Evolutionary conservation across 2,329 filamentous ascomycete genomes (phyloP).

Genomic region (Aspergillus tubingensis): DNA sequence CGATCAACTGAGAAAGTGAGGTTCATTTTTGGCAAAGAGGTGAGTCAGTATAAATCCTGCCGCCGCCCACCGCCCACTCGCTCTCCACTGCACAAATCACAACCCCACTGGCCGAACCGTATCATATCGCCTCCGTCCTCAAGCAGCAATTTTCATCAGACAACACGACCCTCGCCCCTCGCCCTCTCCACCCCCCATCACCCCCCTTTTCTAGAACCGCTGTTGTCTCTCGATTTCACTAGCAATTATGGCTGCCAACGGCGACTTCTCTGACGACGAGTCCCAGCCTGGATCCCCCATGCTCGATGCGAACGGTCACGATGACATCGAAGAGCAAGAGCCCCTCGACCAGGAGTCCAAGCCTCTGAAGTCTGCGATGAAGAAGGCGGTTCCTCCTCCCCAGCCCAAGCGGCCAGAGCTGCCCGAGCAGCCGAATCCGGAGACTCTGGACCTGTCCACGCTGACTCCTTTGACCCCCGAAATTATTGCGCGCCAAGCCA

Average conservation of each 20-base stretch:
- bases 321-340: slow-evolving; percentile 76
- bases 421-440: slow-evolving; percentile 90
- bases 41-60: slow-evolving; percentile 17
- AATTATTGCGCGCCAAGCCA: slow-evolving; percentile 96
- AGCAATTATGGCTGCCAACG: slow-evolving; percentile 58
- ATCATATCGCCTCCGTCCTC: slow-evolving; percentile 38
- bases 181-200: slow-evolving; percentile 13
- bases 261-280: slow-evolving; percentile 57
- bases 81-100: slow-evolving; percentile 43
- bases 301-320: slow-evolving; percentile 57
- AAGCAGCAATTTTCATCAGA: slow-evolving; percentile 41
- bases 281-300: slow-evolving; percentile 58
- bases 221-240: slow-evolving; percentile 15
- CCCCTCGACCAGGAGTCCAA: slow-evolving; percentile 65
- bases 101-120: slow-evolving; percentile 33
- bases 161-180: slow-evolving; percentile 25
- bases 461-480: slow-evolving; percentile 88
- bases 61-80: slow-evolving; percentile 33
- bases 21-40: background rate
- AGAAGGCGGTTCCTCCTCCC: slow-evolving; percentile 63
- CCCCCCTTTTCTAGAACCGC: slow-evolving; percentile 7
- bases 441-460: slow-evolving; percentile 77
- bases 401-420: slow-evolving; percentile 65
- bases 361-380: slow-evolving; percentile 80
- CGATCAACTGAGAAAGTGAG: too few relatives aligned